These are phyloP conservation scores for Tylopilus sp. DNA, from an alignment of 768 basidiomycete species.

Conservation along the genomic window DNA sequence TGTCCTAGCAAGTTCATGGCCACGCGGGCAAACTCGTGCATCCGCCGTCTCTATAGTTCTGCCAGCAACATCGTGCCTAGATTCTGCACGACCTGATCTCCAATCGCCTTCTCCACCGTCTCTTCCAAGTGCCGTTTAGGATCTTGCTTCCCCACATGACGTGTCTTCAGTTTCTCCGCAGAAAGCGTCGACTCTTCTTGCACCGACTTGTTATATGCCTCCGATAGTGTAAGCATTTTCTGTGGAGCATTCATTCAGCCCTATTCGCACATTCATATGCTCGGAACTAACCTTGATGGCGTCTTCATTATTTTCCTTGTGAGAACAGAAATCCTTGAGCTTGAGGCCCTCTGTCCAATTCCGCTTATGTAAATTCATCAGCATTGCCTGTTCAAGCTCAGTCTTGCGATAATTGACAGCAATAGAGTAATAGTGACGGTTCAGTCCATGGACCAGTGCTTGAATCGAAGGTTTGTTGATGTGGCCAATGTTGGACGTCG, in stretches of 20 bases:
- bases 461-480: slow-evolving; percentile 99
- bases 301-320: slow-evolving; percentile 87
- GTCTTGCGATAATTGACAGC: slow-evolving; percentile 98
- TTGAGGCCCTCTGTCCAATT: slow-evolving; percentile 99
- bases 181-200: slow-evolving; percentile 97
- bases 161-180: slow-evolving; percentile 89
- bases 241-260: slow-evolving; percentile 17
- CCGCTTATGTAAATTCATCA: slow-evolving; percentile 98
- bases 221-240: slow-evolving; percentile 88
- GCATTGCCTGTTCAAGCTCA: slow-evolving; percentile 95
- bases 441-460: slow-evolving; percentile 95
- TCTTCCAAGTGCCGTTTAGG: slow-evolving; percentile 98
- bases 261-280: slow-evolving; percentile 15
- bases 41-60: slow-evolving; percentile 58
- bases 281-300: slow-evolving; percentile 78
- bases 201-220: slow-evolving; percentile 96
- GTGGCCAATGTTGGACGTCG: slow-evolving; percentile 97
- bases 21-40: neutral
- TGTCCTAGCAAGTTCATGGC: neutral
- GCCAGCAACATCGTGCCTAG: slow-evolving; percentile 92
- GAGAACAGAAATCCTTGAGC: slow-evolving; percentile 83
- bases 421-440: slow-evolving; percentile 97
- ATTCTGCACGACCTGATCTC: slow-evolving; percentile 94
- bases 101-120: slow-evolving; percentile 97
- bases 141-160: slow-evolving; percentile 97